A percentile compares a stretch with the other conserved stretches of the same genome.
Evolutionary conservation across 2,329 filamentous ascomycete genomes (phyloP).

Genomic region (Penicillium sp.): DNA sequence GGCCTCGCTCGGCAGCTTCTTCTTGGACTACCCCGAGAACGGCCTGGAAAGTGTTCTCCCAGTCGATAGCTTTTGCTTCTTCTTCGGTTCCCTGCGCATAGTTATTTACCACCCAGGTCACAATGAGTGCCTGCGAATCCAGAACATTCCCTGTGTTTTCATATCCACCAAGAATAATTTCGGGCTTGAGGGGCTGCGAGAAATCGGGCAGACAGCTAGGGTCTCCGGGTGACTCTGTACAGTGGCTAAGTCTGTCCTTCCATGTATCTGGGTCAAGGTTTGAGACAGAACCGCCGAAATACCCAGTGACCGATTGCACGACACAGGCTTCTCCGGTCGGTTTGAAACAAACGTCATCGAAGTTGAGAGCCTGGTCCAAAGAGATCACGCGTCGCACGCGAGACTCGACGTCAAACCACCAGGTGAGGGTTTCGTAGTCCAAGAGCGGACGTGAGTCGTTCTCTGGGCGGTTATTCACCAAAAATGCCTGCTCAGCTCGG

Average conservation of each 20-base stretch:
- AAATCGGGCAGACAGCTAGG: constrained; percentile 79
- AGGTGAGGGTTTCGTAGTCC: constrained; percentile 81
- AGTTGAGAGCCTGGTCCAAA: constrained; percentile 62
- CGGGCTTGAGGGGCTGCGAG: constrained; percentile 81
- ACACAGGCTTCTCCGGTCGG: constrained; percentile 87
- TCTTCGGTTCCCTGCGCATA: constrained; percentile 70
- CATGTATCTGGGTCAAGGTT: constrained; percentile 66
- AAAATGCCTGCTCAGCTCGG: constrained; percentile 85
- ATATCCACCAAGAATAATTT: constrained; percentile 82
- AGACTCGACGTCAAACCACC: constrained; percentile 92
- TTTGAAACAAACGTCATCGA: constrained; percentile 91
- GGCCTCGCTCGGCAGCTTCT: constrained; percentile 73
- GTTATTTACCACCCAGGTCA: constrained; percentile 95
- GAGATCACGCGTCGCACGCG: constrained; percentile 73
- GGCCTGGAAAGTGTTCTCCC: constrained; percentile 76
- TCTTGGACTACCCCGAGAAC: constrained; percentile 74
- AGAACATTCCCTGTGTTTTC: constrained; percentile 62
- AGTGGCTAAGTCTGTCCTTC: constrained; percentile 69
- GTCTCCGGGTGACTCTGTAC: constrained; percentile 72
- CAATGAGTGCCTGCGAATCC: constrained; percentile 76
- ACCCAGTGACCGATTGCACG: constrained; percentile 87
- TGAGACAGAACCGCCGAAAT: constrained; percentile 70
- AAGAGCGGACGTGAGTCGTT: constrained; percentile 72
- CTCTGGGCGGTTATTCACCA: constrained; percentile 78
- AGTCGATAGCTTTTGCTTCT: constrained; percentile 77